Percentiles rank a stretch among this genome's conserved stretches.
Conservation (phyloP, 306 rosid genomes). For the Dalbergia cultrata region DNA sequence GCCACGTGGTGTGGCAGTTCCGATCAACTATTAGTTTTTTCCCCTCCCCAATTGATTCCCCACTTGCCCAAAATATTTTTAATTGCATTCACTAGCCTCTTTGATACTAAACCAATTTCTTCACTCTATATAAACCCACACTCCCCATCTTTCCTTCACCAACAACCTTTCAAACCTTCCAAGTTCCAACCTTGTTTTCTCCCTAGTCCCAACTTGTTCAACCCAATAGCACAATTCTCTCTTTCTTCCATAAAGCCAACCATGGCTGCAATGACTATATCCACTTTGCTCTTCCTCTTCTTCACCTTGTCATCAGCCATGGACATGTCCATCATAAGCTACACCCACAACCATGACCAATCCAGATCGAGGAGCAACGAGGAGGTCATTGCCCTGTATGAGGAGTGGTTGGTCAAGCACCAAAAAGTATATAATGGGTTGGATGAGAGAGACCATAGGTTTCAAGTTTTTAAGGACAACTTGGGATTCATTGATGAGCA, state of each 20-base stretch:
- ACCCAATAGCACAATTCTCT: background rate
- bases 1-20: conserved; percentile 42
- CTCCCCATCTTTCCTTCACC: conserved; percentile 34
- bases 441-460: conserved; percentile 74
- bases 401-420: conserved; percentile 71
- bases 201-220: background rate
- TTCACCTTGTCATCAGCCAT: conserved; percentile 44
- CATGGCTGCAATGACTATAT: conserved; percentile 49
- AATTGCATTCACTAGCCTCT: background rate
- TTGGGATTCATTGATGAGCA: conserved; percentile 74
- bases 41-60: background rate
- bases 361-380: conserved; percentile 47
- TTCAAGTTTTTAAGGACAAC: conserved; percentile 77
- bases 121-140: conserved; percentile 41
- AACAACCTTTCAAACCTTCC: background rate
- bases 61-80: conserved; percentile 26
- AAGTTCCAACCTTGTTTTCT: background rate
- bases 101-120: conserved; percentile 38
- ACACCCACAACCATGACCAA: conserved; percentile 2
- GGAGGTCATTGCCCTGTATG: conserved; percentile 66
- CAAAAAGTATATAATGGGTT: conserved; percentile 71
- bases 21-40: background rate
- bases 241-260: conserved; percentile 3
- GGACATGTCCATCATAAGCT: conserved; percentile 37
- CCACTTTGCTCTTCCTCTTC: conserved; percentile 49